Evolutionary conservation across 2,329 filamentous ascomycete genomes (phyloP), one percentile per base, ranked within the genome.

Genomic region (Elsinoe perseae): DNA sequence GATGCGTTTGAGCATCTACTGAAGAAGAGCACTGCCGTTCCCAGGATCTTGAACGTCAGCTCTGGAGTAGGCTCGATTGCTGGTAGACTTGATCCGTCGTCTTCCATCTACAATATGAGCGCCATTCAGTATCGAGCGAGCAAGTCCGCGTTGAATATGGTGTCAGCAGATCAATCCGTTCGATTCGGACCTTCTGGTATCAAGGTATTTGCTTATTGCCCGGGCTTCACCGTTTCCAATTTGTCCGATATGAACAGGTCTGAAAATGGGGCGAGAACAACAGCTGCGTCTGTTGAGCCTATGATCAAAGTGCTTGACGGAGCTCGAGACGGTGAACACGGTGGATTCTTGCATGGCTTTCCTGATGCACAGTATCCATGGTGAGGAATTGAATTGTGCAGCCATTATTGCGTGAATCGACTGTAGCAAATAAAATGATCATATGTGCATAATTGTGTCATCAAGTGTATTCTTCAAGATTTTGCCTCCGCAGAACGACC

Each of bases 131-230:
- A 73, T 52, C 65, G 68, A 3, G 64, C 67, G 0, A 69, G 65
- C 25, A 74, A 73, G 58, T 64, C 69, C 3, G 72, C 72, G 1
- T 56, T 72, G 59, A 72, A 72, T 36, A 73, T 74, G 70, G 56
- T 73, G 10, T 65, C 63, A 7, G 64, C 65, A 9, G 67, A 64
- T 46, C 62, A 64, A 50, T 59, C 59, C 27, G 64, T 66, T 3
- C 65, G 66, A 38, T 66, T 62, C 27, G 60, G 54, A 0, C 21
- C 56, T 10, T 23, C 50, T 2, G 67, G 67, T 0, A 63, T 72
- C 57, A 74, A 70, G 58, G 67, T 73, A 0, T 72, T 70, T 57
- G 63, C 67, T 5, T 73, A 66, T 50, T 68, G 68, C 60, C 72
- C 71, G 0, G 71, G 70, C 0, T 73, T 72, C 54, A 71, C 67